Evolutionary conservation across 2,329 filamentous ascomycete species (phyloP).

Genomic region (Pseudogymnoascus sp.): DNA sequence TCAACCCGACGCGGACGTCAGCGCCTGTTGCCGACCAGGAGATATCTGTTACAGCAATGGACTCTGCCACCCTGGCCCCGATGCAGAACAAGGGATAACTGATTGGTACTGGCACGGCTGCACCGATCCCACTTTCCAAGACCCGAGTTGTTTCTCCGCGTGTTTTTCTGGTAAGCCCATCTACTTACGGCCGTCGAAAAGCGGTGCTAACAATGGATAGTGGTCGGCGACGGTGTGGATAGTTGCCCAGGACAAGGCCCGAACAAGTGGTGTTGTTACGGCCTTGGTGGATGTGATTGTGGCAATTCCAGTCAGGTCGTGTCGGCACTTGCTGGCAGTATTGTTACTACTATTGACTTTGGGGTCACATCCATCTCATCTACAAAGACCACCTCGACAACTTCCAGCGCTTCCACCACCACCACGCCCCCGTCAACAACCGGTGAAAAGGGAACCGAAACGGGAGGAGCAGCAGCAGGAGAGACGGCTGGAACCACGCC

Average conservation of each 20-base stretch:
- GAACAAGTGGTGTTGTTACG: not conserved
- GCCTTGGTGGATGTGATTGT: not conserved
- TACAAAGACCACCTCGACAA: not conserved
- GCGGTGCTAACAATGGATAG: not conserved
- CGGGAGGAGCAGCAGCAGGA: not conserved
- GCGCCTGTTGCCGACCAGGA: not conserved
- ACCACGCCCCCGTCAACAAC: not conserved
- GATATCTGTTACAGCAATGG: conserved; percentile 1
- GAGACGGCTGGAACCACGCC: not conserved
- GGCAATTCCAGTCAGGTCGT: not conserved
- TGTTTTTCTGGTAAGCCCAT: not conserved
- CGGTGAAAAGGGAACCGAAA: not conserved
- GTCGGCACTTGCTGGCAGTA: not conserved
- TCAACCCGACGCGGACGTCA: not conserved
- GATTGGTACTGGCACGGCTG: not conserved
- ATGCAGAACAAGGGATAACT: not conserved
- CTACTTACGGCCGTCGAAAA: too few relatives aligned
- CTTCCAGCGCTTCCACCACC: not conserved
- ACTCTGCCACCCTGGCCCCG: not conserved
- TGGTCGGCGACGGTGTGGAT: not conserved
- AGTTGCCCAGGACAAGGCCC: not conserved
- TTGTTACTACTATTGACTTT: not conserved
- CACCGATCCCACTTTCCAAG: not conserved
- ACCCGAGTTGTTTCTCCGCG: not conserved
- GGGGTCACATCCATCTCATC: not conserved